These are phyloP conservation scores for Arxiozyma slooffiae DNA, from an alignment of 1,139 yeast species.

Conservation along the genomic window DNA sequence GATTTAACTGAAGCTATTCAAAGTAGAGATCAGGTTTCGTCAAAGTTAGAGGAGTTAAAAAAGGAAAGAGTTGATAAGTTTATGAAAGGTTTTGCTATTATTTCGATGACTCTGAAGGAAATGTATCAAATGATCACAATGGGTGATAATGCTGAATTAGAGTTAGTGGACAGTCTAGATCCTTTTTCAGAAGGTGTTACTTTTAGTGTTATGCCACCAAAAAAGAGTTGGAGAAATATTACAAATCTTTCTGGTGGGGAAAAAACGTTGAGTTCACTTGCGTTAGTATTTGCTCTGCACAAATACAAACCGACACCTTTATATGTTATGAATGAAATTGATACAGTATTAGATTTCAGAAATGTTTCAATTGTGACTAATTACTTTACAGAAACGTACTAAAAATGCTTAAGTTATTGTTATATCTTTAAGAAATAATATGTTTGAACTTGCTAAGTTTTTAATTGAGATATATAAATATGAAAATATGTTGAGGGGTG, in stretches of 20 bases:
- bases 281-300: slow-evolving; percentile 92
- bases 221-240: slow-evolving; percentile 93
- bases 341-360: slow-evolving; percentile 94
- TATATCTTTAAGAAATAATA: slow-evolving; percentile 86
- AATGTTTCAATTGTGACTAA: slow-evolving; percentile 96
- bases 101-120: slow-evolving; percentile 81
- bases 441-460: slow-evolving; percentile 94
- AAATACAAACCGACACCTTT: slow-evolving; percentile 94
- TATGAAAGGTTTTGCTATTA: slow-evolving; percentile 82
- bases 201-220: slow-evolving; percentile 98
- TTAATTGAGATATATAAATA: slow-evolving; percentile 93
- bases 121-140: slow-evolving; percentile 98
- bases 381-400: slow-evolving; percentile 85
- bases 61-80: slow-evolving; percentile 75
- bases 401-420: slow-evolving; percentile 95
- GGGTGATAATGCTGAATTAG: slow-evolving; percentile 98
- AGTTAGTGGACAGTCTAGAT: slow-evolving; percentile 87
- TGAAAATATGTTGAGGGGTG: slow-evolving; percentile 79
- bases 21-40: slow-evolving; percentile 57
- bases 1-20: slow-evolving; percentile 62
- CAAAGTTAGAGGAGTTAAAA: slow-evolving; percentile 58
- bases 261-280: slow-evolving; percentile 88
- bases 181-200: slow-evolving; percentile 97
- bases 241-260: slow-evolving; percentile 96
- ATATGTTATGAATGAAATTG: slow-evolving; percentile 98